Conservation (phyloP, 371 early-diverging fungal species). For the Nematocida sp. region DNA sequence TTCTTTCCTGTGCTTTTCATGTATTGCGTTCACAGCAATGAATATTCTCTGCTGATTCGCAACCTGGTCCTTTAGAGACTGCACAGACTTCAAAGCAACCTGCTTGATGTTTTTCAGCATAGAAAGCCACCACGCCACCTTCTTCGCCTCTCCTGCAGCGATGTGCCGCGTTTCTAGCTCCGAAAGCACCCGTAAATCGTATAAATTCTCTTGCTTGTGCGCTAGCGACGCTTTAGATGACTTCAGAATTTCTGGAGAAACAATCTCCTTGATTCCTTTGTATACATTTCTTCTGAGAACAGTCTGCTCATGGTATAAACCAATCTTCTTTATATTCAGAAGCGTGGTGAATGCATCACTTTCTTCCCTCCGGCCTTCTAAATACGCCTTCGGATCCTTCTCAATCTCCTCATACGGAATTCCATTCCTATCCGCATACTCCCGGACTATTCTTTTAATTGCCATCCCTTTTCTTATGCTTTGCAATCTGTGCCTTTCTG, state of each 20-base stretch:
- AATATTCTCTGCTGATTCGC: slow-evolving; percentile 56
- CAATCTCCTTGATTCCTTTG: slow-evolving; percentile 47
- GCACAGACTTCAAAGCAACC: slow-evolving; percentile 24
- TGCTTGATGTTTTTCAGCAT: slow-evolving; percentile 37
- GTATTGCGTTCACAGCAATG: slow-evolving; percentile 52
- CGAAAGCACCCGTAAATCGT: slow-evolving; percentile 37
- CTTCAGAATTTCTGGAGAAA: slow-evolving; percentile 42
- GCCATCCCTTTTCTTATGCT: slow-evolving; percentile 23
- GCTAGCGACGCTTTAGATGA: slow-evolving; percentile 15
- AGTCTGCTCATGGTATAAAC: slow-evolving; percentile 27
- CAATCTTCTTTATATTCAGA: slow-evolving; percentile 45
- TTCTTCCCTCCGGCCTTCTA: neutral
- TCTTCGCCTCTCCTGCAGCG: slow-evolving; percentile 51
- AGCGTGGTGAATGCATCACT: slow-evolving; percentile 30
- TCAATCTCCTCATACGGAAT: slow-evolving; percentile 11
- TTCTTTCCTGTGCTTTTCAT: slow-evolving; percentile 56
- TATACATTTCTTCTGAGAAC: slow-evolving; percentile 48
- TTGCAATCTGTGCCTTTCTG: slow-evolving; percentile 23
- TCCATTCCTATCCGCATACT: slow-evolving; percentile 23
- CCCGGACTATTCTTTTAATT: slow-evolving; percentile 1
- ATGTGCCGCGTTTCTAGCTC: slow-evolving; percentile 52
- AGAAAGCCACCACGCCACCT: slow-evolving; percentile 45
- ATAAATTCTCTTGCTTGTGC: slow-evolving; percentile 48
- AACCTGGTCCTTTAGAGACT: slow-evolving; percentile 41
- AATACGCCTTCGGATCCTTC: slow-evolving; percentile 26